phyloP scores from a whole-genome alignment of 2,329 filamentous ascomycete genomes.

The Sporothrix curviconia region DNA sequence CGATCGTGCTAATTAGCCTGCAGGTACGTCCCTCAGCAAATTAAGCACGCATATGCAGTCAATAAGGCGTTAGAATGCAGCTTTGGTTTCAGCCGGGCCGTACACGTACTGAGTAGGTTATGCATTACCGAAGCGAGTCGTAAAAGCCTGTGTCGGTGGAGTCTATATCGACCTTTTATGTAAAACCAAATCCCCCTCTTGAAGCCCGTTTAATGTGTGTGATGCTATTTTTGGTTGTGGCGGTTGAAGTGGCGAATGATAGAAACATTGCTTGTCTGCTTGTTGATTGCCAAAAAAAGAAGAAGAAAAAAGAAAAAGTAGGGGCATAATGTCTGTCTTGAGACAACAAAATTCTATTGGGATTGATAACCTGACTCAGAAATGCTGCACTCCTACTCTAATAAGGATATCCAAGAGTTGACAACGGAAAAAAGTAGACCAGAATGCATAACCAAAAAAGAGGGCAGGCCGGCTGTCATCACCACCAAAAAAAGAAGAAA shows the following conservation, averaged over 20 bases:
- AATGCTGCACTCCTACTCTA: background rate
- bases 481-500: background rate
- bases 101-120: background rate
- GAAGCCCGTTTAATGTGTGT: too few relatives aligned
- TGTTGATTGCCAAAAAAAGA: background rate
- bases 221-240: background rate
- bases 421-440: background rate
- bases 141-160: too few relatives aligned
- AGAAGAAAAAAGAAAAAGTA: too few relatives aligned
- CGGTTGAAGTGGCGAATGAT: background rate
- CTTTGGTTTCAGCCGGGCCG: background rate
- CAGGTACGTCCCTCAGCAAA: background rate
- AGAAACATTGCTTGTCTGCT: background rate
- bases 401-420: background rate
- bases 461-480: background rate
- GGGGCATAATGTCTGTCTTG: too few relatives aligned
- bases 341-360: background rate
- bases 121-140: background rate
- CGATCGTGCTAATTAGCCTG: constrained; percentile 4
- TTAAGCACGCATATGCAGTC: background rate
- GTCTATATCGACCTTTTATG: background rate
- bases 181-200: too few relatives aligned
- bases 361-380: background rate
- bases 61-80: background rate
- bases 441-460: background rate